A percentile compares a stretch with the other conserved stretches of the same genome.
phyloP scores from a whole-genome alignment of 805 yeast genomes.

The Suhomyces prunicola region DNA sequence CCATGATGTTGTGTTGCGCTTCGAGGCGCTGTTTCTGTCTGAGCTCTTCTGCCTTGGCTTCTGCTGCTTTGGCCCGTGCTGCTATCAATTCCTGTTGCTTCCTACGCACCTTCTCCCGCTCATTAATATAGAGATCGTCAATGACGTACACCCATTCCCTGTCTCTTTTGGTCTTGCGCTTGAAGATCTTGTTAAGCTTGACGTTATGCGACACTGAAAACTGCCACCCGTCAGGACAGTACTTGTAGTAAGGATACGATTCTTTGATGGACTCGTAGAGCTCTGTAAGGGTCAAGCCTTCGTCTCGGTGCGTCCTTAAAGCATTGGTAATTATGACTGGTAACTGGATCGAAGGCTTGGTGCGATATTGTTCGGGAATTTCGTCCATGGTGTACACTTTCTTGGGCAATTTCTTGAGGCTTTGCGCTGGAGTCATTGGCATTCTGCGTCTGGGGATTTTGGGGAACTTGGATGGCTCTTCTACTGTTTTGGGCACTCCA shows the following conservation, averaged over 20 bases:
- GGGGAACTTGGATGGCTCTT: slow-evolving; percentile 28
- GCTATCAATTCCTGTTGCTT: slow-evolving; percentile 61
- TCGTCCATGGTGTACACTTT: slow-evolving; percentile 74
- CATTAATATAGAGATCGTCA: slow-evolving; percentile 80
- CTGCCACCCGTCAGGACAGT: slow-evolving; percentile 98
- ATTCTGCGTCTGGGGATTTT: slow-evolving; percentile 28
- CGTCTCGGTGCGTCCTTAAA: slow-evolving; percentile 59
- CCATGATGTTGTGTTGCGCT: slow-evolving; percentile 27
- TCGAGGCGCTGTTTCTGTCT: slow-evolving; percentile 40
- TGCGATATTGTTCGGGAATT: slow-evolving; percentile 82
- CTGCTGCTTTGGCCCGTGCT: slow-evolving; percentile 56
- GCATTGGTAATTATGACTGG: slow-evolving; percentile 80
- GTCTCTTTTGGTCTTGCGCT: slow-evolving; percentile 70
- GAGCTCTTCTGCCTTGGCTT: slow-evolving; percentile 50
- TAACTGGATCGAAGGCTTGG: slow-evolving; percentile 80
- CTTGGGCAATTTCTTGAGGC: slow-evolving; percentile 51
- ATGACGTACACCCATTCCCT: slow-evolving; percentile 94
- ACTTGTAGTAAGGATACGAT: slow-evolving; percentile 84
- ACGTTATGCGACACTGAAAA: slow-evolving; percentile 88
- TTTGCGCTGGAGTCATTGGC: slow-evolving; percentile 18
- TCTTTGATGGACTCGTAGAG: slow-evolving; percentile 85
- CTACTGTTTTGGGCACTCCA: slow-evolving; percentile 33
- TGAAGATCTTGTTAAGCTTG: slow-evolving; percentile 80
- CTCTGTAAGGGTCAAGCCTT: slow-evolving; percentile 65
- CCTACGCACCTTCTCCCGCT: slow-evolving; percentile 67